Percentiles rank a stretch among this genome's conserved stretches.
Conservation (phyloP, 441 rosid genomes). For the Raphanus hybrid region DNA sequence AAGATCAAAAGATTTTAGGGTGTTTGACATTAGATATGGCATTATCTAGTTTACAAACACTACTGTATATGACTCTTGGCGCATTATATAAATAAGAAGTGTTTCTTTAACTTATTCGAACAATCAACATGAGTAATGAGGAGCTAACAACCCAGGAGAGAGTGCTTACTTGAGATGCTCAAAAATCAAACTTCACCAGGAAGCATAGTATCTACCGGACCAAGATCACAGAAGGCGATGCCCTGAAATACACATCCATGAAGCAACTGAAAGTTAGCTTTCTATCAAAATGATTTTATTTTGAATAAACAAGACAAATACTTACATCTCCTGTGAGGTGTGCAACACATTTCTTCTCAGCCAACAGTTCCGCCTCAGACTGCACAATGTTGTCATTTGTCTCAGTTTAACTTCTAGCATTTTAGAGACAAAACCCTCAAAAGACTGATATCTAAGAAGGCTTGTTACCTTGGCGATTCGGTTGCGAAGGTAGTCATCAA, state of each 20-base stretch:
- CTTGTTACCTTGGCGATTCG: constrained; percentile 69
- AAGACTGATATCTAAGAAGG: constrained; percentile 14
- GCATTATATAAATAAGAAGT: constrained; percentile 27
- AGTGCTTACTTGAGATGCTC: constrained; percentile 38
- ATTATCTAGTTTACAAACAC: constrained; percentile 36
- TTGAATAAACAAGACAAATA: background rate
- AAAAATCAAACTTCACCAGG: constrained; percentile 88
- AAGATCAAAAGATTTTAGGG: constrained; percentile 30
- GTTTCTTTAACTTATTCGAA: constrained; percentile 31
- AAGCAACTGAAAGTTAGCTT: constrained; percentile 17
- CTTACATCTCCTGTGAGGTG: constrained; percentile 93
- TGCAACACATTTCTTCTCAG: constrained; percentile 96
- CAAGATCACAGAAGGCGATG: constrained; percentile 79
- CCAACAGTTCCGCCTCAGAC: constrained; percentile 89
- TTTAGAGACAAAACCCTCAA: constrained; percentile 9
- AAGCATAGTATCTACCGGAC: constrained; percentile 95
- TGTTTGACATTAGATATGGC: constrained; percentile 30
- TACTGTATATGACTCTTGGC: constrained; percentile 31
- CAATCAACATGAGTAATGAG: constrained; percentile 31
- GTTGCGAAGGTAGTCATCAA: constrained; percentile 80
- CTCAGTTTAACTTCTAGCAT: constrained; percentile 1
- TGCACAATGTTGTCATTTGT: constrained; percentile 36
- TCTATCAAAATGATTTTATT: constrained; percentile 1
- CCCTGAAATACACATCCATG: constrained; percentile 60
- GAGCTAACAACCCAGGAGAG: constrained; percentile 37